A percentile compares a stretch with the other conserved stretches of the same genome.
Conservation (phyloP, 805 yeast genomes). For the Candida orba region DNA sequence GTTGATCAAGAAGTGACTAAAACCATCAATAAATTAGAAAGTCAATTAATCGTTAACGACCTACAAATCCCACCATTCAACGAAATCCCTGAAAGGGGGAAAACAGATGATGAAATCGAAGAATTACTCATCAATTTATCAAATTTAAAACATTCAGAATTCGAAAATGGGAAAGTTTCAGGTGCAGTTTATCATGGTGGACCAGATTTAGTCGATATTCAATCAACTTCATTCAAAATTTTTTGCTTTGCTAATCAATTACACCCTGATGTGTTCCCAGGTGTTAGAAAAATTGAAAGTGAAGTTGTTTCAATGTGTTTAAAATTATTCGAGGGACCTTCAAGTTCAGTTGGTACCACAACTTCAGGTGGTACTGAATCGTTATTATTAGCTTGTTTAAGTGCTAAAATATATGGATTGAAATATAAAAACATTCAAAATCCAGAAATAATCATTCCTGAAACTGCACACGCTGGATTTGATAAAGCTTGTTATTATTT, state of each 20-base stretch:
- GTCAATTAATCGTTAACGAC: conserved; percentile 49
- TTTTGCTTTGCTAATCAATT: conserved; percentile 88
- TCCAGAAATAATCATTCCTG: conserved; percentile 88
- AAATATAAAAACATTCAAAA: conserved; percentile 47
- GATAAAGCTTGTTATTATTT: conserved; percentile 91
- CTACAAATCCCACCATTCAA: conserved; percentile 33
- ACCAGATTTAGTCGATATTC: conserved; percentile 61
- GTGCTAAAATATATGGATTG: conserved; percentile 76
- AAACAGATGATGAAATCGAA: conserved; percentile 39
- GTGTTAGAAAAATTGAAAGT: conserved; percentile 91
- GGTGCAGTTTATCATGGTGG: conserved; percentile 99
- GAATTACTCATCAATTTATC: conserved; percentile 44
- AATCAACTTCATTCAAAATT: conserved; percentile 65
- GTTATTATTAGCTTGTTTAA: conserved; percentile 71
- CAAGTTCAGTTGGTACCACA: conserved; percentile 62
- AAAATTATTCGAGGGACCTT: conserved; percentile 74
- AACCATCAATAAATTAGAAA: conserved; percentile 44
- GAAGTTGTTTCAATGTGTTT: conserved; percentile 92
- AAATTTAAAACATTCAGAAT: conserved; percentile 56
- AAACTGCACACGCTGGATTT: conserved; percentile 89
- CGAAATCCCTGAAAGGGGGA: conserved; percentile 54
- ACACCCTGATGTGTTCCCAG: conserved; percentile 97
- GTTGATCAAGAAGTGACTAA: conserved; percentile 55
- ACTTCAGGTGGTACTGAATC: conserved; percentile 97
- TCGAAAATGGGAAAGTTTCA: conserved; percentile 81